Percentiles rank a stretch among this genome's conserved stretches.
Evolutionary conservation across 2,329 filamentous ascomycete genomes (phyloP).

Genomic region (Xylariaceae sp.): DNA sequence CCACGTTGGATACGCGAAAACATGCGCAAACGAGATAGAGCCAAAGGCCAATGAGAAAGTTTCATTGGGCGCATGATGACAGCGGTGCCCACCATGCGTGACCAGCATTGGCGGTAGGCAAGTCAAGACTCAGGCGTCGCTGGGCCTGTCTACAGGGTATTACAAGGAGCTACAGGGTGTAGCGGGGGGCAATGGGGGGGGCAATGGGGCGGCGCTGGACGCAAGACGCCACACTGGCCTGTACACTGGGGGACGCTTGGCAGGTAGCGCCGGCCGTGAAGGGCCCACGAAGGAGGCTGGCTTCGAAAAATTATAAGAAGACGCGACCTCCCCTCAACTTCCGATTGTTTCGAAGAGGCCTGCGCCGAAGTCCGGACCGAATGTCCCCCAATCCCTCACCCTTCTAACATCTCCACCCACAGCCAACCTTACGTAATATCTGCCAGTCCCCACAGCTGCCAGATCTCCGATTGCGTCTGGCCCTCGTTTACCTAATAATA

Average conservation of each 20-base stretch:
- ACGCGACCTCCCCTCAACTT: conserved; percentile 49
- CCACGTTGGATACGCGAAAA: no score
- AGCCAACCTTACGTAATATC: conserved; percentile 26
- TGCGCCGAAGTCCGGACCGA: conserved; percentile 55
- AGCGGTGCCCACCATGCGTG: no score
- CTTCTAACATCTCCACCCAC: conserved; percentile 22
- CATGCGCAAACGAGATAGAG: no score
- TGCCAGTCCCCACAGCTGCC: conserved; percentile 21
- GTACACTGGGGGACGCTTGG: conserved; percentile 30
- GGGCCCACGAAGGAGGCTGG: conserved; percentile 24
- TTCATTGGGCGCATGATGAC: no score
- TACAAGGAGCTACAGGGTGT: no score
- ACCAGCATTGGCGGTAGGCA: no score
- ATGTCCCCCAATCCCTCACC: conserved; percentile 38
- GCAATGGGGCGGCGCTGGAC: neutral
- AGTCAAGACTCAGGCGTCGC: no score
- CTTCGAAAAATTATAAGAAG: conserved; percentile 54
- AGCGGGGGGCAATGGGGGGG: no score
- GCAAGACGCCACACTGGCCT: conserved; percentile 14
- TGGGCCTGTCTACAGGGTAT: no score
- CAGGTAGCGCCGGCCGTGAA: conserved; percentile 26
- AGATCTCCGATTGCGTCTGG: conserved; percentile 26
- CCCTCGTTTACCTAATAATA: conserved; percentile 7
- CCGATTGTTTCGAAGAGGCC: conserved; percentile 41
- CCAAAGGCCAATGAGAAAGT: no score